A percentile compares a stretch with the other conserved stretches of the same genome.
These are phyloP conservation scores for Phoma sp. DNA, from an alignment of 2,329 filamentous ascomycete genomes.

Conservation along the genomic window DNA sequence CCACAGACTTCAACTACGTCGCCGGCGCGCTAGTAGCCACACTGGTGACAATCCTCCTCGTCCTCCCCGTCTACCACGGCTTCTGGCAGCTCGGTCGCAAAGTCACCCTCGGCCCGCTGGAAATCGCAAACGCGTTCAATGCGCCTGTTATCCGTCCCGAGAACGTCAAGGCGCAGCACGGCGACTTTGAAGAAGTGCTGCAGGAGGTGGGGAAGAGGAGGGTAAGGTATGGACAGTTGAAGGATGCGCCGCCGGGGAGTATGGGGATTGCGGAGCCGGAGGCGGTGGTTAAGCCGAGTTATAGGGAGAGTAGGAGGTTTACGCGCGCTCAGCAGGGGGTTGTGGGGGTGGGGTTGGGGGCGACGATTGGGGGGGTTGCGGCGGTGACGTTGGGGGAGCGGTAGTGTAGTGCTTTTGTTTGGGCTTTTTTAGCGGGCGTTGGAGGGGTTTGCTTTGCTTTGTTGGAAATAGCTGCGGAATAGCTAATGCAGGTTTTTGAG, in stretches of 20 bases:
- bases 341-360: slow-evolving; percentile 6
- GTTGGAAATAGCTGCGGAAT: too few species aligned
- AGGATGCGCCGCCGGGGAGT: slow-evolving; percentile 23
- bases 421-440: too few species aligned
- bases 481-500: too few species aligned
- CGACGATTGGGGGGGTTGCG: slow-evolving; percentile 21
- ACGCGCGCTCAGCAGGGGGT: slow-evolving; percentile 5
- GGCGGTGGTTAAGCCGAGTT: slow-evolving; percentile 15
- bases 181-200: slow-evolving; percentile 31
- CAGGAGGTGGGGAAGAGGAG: slow-evolving; percentile 28
- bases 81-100: slow-evolving; percentile 48
- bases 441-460: too few species aligned
- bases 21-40: slow-evolving; percentile 40
- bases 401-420: too few species aligned
- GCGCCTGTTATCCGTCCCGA: slow-evolving; percentile 33
- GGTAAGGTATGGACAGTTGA: slow-evolving; percentile 30
- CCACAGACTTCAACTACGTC: slow-evolving; percentile 37
- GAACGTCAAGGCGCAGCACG: slow-evolving; percentile 25
- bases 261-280: slow-evolving; percentile 34
- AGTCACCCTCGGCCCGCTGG: slow-evolving; percentile 45
- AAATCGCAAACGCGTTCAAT: slow-evolving; percentile 47
- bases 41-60: slow-evolving; percentile 40
- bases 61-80: slow-evolving; percentile 45
- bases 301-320: slow-evolving; percentile 8
- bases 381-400: slow-evolving; percentile 19